Base-by-base conservation (phyloP, 441 rosid genomes). In the Eutrema salsugineum region DNA sequence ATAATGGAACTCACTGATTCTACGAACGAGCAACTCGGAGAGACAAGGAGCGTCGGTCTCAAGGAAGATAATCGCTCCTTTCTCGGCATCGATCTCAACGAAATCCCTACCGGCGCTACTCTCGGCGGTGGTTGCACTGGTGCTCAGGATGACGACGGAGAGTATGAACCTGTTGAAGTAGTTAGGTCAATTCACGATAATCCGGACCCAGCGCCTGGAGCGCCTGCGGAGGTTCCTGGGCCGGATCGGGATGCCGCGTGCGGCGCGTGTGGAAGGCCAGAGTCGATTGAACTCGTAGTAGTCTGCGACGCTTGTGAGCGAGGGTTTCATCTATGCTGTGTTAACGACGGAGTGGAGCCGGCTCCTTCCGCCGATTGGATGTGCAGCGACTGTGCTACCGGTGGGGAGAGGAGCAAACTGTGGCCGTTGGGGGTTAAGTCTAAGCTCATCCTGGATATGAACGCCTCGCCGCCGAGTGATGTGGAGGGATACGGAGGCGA, bases 271-370 rank as follows among this genome's bases (percentile, higher is more conserved):
- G 90, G 90, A 43, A 68, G 71, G 66, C 86, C 81, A 38, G 96
- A 87, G 81, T 77, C 57, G 20, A 27, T 66, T 51, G 88, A 77
- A 10, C 77, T 74, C 15, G 89, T 83, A 9, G 79, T 88, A 51
- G 91, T 93, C 20, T 93, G 98, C 84, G 98, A 93, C 73, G 93
- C 86, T 17, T 93, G 98, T 63, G 98, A 93, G 85, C 81, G 91
- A 11, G 93, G 91, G 32, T 90, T 85, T 59, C 97, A 93, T 75
- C 27, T 89, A 10, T 68, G 20, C 5, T 93, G 98, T 67, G 72
- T 83, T 69, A 40, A 64, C 63, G 79, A 60, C 57, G 79, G 66
- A 66, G 58, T 58, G 7, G 80, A 53, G 68, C 64, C 77, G 66
- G 35, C 72, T 70, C 69, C 61, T 56, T 49, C 77, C 43, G 63